phyloP scores from a whole-genome alignment of 805 yeast species.

The Komagataella pastoris region DNA sequence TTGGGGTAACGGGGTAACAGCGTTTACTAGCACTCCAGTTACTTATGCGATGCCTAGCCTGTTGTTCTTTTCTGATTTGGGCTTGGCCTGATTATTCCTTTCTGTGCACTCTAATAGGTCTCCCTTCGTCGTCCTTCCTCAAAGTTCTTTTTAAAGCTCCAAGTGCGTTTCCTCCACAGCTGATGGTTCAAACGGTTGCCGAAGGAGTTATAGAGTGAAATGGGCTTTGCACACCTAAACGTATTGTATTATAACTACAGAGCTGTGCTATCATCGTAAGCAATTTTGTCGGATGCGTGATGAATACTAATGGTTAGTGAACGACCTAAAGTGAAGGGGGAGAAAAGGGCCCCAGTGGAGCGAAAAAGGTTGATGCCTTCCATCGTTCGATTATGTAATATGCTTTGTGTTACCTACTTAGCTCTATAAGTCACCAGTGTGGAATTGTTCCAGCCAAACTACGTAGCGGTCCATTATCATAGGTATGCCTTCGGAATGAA shows the following conservation, averaged over 20 bases:
- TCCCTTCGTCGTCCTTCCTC: background rate
- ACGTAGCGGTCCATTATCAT: constrained; percentile 14
- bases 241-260: background rate
- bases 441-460: constrained; percentile 17
- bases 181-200: background rate
- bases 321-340: background rate
- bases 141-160: background rate
- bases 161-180: background rate
- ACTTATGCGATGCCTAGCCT: background rate
- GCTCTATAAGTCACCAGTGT: background rate
- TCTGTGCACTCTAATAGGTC: background rate
- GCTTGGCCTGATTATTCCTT: background rate
- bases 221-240: background rate
- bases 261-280: background rate
- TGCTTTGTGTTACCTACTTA: background rate
- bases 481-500: constrained; percentile 11
- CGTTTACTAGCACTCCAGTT: background rate
- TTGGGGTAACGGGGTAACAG: background rate
- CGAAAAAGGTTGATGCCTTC: background rate
- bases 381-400: background rate
- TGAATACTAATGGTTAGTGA: background rate
- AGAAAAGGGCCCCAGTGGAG: background rate
- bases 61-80: background rate
- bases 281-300: background rate
- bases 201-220: background rate